Conservation (phyloP, 2,329 filamentous ascomycete species). For the Neofusicoccum sp. region DNA sequence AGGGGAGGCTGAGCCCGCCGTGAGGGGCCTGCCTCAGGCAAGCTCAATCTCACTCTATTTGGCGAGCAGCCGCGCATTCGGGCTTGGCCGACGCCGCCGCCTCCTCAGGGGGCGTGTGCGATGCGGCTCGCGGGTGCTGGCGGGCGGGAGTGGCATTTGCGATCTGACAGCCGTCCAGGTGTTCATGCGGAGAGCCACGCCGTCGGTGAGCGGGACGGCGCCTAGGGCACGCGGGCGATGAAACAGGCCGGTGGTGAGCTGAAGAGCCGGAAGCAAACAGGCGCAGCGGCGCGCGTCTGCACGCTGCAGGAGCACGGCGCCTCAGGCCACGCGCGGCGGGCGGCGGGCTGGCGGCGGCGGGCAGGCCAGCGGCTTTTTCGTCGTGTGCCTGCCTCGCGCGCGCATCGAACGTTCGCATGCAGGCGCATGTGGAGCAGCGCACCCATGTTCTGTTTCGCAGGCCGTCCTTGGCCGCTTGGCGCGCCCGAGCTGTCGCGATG, state of each 20-base stretch:
- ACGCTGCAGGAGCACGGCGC: conserved; percentile 12
- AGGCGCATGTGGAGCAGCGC: conserved; percentile 16
- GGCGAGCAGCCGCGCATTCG: conserved; percentile 1
- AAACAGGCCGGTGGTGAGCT: conserved; percentile 16
- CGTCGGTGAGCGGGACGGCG: conserved; percentile 8
- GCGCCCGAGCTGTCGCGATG: conserved; percentile 19
- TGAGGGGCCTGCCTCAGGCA: conserved; percentile 18
- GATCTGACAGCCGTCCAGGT: background rate
- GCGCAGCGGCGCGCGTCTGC: background rate
- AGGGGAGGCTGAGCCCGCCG: conserved; percentile 8
- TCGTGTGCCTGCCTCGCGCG: background rate
- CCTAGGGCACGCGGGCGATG: conserved; percentile 8
- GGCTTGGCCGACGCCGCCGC: background rate
- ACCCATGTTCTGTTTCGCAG: conserved; percentile 20
- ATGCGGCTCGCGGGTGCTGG: background rate
- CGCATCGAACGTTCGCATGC: conserved; percentile 8
- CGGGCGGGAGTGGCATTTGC: background rate
- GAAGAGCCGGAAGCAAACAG: conserved; percentile 1
- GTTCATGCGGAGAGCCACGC: conserved; percentile 11
- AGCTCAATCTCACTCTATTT: conserved; percentile 16
- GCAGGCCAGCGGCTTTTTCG: conserved; percentile 1
- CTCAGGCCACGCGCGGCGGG: background rate
- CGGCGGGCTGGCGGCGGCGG: background rate
- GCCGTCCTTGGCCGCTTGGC: conserved; percentile 17
- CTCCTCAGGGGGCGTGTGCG: background rate